These are phyloP conservation scores for Hippophae tibetana DNA, from an alignment of 306 rosid species.

Conservation along the genomic window DNA sequence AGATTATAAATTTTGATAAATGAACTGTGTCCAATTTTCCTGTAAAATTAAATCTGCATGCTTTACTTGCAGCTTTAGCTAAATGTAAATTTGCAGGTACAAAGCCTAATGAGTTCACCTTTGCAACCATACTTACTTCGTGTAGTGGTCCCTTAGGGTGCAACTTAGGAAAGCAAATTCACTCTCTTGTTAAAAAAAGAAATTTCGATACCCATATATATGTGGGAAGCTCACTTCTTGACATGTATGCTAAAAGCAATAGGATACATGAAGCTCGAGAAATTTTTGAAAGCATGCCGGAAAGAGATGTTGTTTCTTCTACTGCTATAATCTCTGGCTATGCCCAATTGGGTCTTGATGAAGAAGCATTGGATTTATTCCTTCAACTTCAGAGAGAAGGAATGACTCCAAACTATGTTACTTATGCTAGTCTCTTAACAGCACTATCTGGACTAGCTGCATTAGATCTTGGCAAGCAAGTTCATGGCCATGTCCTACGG, in stretches of 20 bases:
- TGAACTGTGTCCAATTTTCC: too few species aligned
- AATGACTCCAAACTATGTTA: constrained; percentile 69
- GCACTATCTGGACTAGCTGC: constrained; percentile 86
- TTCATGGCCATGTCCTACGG: constrained; percentile 68
- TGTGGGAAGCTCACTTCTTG: constrained; percentile 89
- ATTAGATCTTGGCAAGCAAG: constrained; percentile 76
- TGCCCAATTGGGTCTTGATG: constrained; percentile 75
- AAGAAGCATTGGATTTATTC: constrained; percentile 63
- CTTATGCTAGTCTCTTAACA: constrained; percentile 67
- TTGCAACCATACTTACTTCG: constrained; percentile 69
- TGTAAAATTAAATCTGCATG: too few species aligned
- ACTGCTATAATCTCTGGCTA: constrained; percentile 84
- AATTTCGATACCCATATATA: constrained; percentile 49
- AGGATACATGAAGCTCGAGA: constrained; percentile 57
- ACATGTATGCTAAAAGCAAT: constrained; percentile 85
- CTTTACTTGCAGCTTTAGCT: neutral
- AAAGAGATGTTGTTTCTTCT: constrained; percentile 74
- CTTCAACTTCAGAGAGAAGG: constrained; percentile 61
- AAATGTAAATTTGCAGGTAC: constrained; percentile 39
- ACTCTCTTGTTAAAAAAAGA: constrained; percentile 49
- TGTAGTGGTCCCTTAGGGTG: constrained; percentile 47
- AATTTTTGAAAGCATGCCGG: constrained; percentile 64
- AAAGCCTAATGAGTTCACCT: constrained; percentile 75
- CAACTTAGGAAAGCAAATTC: constrained; percentile 62
- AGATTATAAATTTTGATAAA: too few species aligned